Base-by-base conservation (phyloP, 225 moss, liverwort and hornwort species). In the Polytrichum commune region DNA sequence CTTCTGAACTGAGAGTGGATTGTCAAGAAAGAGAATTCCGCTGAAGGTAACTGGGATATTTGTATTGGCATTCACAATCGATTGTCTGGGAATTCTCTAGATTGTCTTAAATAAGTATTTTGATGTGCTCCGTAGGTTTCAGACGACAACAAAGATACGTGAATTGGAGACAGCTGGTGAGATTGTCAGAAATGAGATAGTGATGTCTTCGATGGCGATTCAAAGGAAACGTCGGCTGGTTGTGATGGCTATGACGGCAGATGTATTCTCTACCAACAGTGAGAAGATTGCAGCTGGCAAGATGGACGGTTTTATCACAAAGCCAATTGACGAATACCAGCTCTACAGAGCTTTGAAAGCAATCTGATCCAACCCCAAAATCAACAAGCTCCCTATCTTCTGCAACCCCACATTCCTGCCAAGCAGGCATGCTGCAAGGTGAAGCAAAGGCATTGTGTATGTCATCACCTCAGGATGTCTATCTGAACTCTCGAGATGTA, bases 221-320 rank as follows among this genome's bases (percentile, higher is more conserved):
- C 26, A 61, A 27, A 38, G 30, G 8, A 38, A 29, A 18, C 18
- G 32, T 29, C 56, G 60, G 62, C 63, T 75, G 19, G 18, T 54
- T 5, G 61, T 75, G 22, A 69, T 75, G 60, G 75, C 75, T 25
- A 29, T 75, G 60, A 75, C 75, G 13, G 68, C 75, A 10, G 75
- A 75, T 69, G 75, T 75, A 18, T 75, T 75, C 54, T 54, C 62
- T 27, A 63, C 25, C 60, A 69, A 62, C 53, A 64, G 67, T 61
- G 61, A 27, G 9, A 53, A 30, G 30, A 60, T 68, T 53, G 62
- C 69, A 67, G 69, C 46, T 2, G 30, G 62, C 32, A 69, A 69
- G 24, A 69, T 75, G 75, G 75, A 75, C 25, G 75, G 69, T 18
- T 69, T 68, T 63, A 69, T 75, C 38, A 61, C 75, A 62, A 75